Conservation (phyloP, 2,329 filamentous ascomycete species). For the Alternaria gaisen region DNA sequence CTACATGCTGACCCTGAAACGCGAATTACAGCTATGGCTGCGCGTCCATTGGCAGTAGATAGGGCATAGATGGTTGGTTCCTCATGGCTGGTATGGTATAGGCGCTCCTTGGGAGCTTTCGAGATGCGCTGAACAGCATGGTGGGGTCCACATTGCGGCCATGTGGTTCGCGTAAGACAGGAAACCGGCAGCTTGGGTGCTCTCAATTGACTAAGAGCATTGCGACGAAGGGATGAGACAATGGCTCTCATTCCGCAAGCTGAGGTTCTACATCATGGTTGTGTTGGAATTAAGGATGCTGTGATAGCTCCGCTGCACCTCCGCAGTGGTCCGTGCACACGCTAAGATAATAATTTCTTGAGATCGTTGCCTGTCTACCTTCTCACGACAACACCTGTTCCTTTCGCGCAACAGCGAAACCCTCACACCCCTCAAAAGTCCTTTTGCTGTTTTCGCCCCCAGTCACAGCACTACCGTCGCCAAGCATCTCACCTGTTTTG, state of each 20-base stretch:
- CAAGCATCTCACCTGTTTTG: neutral
- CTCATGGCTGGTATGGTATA: slow-evolving; percentile 24
- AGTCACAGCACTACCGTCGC: neutral
- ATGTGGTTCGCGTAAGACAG: neutral
- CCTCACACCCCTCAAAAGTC: neutral
- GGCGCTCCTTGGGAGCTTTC: slow-evolving; percentile 22
- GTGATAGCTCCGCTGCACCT: slow-evolving; percentile 6
- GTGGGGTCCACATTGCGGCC: slow-evolving; percentile 8
- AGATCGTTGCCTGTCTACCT: slow-evolving; percentile 11
- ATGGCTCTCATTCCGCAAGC: slow-evolving; percentile 48
- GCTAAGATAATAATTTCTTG: slow-evolving; percentile 23
- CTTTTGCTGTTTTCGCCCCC: neutral
- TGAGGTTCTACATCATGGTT: slow-evolving; percentile 26
- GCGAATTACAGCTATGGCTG: slow-evolving; percentile 89
- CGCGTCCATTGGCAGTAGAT: slow-evolving; percentile 84
- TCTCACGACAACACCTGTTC: slow-evolving; percentile 8
- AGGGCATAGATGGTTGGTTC: slow-evolving; percentile 84
- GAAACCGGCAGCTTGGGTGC: neutral
- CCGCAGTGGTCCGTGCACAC: slow-evolving; percentile 16
- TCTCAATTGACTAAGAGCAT: neutral
- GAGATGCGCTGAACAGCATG: slow-evolving; percentile 20
- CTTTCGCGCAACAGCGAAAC: slow-evolving; percentile 2
- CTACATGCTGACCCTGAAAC: slow-evolving; percentile 82
- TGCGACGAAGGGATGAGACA: slow-evolving; percentile 27
- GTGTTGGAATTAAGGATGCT: neutral